A percentile compares a stretch with the other conserved stretches of the same genome.
These are phyloP conservation scores for Nicotiana rustica DNA, from an alignment of 305 asterid species.

Conservation along the genomic window DNA sequence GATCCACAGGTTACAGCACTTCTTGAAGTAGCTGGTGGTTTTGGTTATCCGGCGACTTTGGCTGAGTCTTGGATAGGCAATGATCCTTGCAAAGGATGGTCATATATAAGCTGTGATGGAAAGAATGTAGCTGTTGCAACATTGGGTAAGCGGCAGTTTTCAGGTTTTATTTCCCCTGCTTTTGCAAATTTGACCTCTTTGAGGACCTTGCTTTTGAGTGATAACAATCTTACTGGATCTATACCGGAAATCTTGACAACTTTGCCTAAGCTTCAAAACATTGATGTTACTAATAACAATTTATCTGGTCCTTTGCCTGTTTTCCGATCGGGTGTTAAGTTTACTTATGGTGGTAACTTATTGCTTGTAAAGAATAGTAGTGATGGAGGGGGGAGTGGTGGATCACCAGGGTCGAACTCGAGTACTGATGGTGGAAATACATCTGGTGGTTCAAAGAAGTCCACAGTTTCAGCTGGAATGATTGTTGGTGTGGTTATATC, in stretches of 20 bases:
- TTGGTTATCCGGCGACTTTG: slow-evolving; percentile 69
- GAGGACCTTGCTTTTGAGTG: slow-evolving; percentile 73
- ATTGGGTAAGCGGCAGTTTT: slow-evolving; percentile 57
- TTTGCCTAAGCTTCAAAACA: slow-evolving; percentile 61
- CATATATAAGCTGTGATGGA: slow-evolving; percentile 67
- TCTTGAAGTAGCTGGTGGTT: slow-evolving; percentile 73
- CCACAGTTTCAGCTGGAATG: slow-evolving; percentile 64
- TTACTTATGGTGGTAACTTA: slow-evolving; percentile 55
- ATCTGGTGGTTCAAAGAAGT: slow-evolving; percentile 49
- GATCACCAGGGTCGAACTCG: slow-evolving; percentile 40
- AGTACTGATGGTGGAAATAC: slow-evolving; percentile 43
- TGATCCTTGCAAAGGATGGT: slow-evolving; percentile 70
- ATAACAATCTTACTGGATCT: slow-evolving; percentile 72
- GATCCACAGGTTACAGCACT: slow-evolving; percentile 80
- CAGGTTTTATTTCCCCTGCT: slow-evolving; percentile 80
- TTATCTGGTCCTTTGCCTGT: slow-evolving; percentile 65
- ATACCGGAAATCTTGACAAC: slow-evolving; percentile 66
- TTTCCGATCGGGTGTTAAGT: slow-evolving; percentile 57
- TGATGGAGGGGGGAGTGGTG: slow-evolving; percentile 50
- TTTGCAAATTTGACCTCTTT: slow-evolving; percentile 71
- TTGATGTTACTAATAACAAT: slow-evolving; percentile 84
- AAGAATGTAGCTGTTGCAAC: slow-evolving; percentile 66
- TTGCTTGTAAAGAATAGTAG: slow-evolving; percentile 59
- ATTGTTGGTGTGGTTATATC: slow-evolving; percentile 81
- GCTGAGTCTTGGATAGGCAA: slow-evolving; percentile 85